These are phyloP conservation scores for Sarocladiaceae sp. DNA, from an alignment of 2,329 filamentous ascomycete genomes.

Conservation along the genomic window DNA sequence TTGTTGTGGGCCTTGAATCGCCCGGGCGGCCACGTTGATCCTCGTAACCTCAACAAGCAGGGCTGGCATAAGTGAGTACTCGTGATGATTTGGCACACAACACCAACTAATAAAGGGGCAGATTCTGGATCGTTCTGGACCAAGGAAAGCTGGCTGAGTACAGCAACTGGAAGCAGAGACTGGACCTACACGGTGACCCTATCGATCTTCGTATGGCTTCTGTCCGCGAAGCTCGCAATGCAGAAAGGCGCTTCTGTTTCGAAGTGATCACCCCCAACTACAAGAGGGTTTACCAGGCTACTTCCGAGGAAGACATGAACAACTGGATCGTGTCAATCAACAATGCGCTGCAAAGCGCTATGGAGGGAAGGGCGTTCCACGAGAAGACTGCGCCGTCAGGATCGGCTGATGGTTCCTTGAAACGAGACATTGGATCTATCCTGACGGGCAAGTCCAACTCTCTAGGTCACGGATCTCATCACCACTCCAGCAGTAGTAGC, in stretches of 20 bases:
- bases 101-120: conserved; percentile 31
- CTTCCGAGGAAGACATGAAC: conserved; percentile 96
- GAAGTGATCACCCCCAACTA: conserved; percentile 97
- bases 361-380: conserved; percentile 70
- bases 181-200: conserved; percentile 96
- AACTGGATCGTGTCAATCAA: conserved; percentile 96
- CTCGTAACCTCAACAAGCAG: conserved; percentile 91
- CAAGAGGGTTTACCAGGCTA: conserved; percentile 95
- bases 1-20: conserved; percentile 91
- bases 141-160: conserved; percentile 97
- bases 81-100: not conserved
- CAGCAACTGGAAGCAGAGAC: conserved; percentile 97
- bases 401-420: conserved; percentile 52
- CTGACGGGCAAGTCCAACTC: conserved; percentile 88
- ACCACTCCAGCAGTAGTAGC: conserved; percentile 38
- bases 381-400: conserved; percentile 37
- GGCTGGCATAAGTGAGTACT: conserved; percentile 91
- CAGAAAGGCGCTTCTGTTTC: conserved; percentile 93
- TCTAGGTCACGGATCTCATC: conserved; percentile 46
- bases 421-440: conserved; percentile 87
- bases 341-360: conserved; percentile 92
- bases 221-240: conserved; percentile 90
- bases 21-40: conserved; percentile 91
- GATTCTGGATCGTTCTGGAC: conserved; percentile 98
- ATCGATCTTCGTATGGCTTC: conserved; percentile 97